Percentiles rank a stretch among this genome's conserved stretches.
These are phyloP conservation scores for Colletotrichum zoysiae DNA, from an alignment of 2,329 filamentous ascomycete species.

Conservation along the genomic window DNA sequence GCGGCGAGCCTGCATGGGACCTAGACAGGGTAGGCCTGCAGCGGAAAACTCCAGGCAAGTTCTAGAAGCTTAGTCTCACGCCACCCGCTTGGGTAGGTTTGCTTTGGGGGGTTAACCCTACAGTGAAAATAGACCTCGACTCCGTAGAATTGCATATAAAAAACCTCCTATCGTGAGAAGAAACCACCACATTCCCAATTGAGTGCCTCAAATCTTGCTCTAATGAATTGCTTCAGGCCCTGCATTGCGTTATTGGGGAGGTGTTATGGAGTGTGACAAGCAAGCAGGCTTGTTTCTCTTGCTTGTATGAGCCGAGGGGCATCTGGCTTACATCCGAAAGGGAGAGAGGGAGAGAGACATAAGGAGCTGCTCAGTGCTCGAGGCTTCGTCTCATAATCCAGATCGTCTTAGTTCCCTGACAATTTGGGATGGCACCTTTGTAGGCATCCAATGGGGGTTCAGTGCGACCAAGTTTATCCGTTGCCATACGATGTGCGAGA, in stretches of 20 bases:
- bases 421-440: neutral
- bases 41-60: neutral
- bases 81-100: neutral
- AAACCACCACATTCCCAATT: neutral
- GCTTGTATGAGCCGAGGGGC: neutral
- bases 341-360: neutral
- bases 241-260: neutral
- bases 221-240: neutral
- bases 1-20: neutral
- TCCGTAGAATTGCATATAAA: no score
- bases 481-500: neutral
- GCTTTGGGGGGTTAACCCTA: neutral
- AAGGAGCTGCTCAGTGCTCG: neutral
- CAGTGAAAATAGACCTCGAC: neutral
- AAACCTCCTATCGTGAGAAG: neutral
- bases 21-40: neutral
- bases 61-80: slow-evolving; percentile 4
- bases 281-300: neutral
- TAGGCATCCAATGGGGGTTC: neutral
- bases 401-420: neutral
- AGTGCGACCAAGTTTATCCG: neutral
- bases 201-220: neutral
- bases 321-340: neutral
- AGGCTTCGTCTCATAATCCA: neutral
- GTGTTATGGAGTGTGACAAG: neutral